Evolutionary conservation across 495 filamentous ascomycete genomes (phyloP).

Genomic region (Pseudoneurospora amorphoporcata): DNA sequence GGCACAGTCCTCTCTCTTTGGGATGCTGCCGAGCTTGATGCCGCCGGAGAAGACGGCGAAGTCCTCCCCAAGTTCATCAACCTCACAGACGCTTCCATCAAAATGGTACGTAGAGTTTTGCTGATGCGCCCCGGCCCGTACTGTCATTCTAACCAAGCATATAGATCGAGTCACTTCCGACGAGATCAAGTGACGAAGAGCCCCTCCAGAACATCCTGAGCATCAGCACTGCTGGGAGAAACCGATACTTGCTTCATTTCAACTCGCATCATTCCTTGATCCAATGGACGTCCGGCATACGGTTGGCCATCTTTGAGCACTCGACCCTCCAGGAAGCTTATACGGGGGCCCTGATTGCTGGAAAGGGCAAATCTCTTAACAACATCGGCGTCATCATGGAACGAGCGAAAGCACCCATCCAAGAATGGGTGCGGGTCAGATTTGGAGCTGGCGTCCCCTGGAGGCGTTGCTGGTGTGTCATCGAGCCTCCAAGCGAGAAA

Average conservation of each 20-base stretch:
- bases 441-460: slow-evolving; percentile 96
- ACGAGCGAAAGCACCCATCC: slow-evolving; percentile 58
- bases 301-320: slow-evolving; percentile 91
- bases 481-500: slow-evolving; percentile 87
- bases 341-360: slow-evolving; percentile 88
- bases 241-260: slow-evolving; percentile 92
- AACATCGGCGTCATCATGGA: slow-evolving; percentile 82
- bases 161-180: slow-evolving; percentile 85
- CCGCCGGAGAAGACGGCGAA: slow-evolving; percentile 69
- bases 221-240: slow-evolving; percentile 88
- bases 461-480: slow-evolving; percentile 93
- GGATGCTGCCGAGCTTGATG: slow-evolving; percentile 91
- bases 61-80: slow-evolving; percentile 95
- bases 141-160: background rate
- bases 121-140: background rate
- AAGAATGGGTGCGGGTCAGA: slow-evolving; percentile 91
- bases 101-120: slow-evolving; percentile 56
- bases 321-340: slow-evolving; percentile 91
- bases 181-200: slow-evolving; percentile 59
- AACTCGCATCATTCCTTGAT: slow-evolving; percentile 86
- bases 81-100: slow-evolving; percentile 91
- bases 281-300: slow-evolving; percentile 93
- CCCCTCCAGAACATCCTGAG: slow-evolving; percentile 89
- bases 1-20: slow-evolving; percentile 91
- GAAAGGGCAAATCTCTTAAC: slow-evolving; percentile 81